Conservation (phyloP, 2,329 filamentous ascomycete species). For the Aspergillus sp. region DNA sequence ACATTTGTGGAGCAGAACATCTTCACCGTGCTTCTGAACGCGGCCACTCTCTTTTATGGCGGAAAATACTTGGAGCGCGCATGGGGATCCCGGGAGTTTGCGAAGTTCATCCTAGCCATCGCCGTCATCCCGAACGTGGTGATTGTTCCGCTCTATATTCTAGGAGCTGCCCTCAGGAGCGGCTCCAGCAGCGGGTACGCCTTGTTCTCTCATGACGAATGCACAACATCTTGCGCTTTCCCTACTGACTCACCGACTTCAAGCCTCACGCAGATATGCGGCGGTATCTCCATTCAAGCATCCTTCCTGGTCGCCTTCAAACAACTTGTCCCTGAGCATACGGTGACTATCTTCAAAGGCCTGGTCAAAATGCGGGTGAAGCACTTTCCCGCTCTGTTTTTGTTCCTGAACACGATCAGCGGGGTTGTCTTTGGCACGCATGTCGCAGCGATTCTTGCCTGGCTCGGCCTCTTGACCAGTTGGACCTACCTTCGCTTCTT, state of each 20-base stretch:
- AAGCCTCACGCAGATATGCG: conserved; percentile 79
- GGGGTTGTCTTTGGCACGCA: conserved; percentile 67
- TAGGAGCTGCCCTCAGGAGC: conserved; percentile 68
- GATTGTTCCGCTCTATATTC: conserved; percentile 70
- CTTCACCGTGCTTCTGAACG: conserved; percentile 77
- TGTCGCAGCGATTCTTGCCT: conserved; percentile 75
- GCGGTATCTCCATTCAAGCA: conserved; percentile 85
- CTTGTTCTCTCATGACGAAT: conserved; percentile 22
- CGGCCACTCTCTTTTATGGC: conserved; percentile 80
- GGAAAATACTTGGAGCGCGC: conserved; percentile 93
- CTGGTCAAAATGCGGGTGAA: conserved; percentile 85
- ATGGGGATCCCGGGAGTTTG: conserved; percentile 90
- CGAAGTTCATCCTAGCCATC: conserved; percentile 80
- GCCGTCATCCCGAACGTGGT: conserved; percentile 78
- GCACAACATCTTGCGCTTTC: conserved; percentile 19
- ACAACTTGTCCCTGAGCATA: conserved; percentile 95
- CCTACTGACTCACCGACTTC: conserved; percentile 32
- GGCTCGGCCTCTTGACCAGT: conserved; percentile 80
- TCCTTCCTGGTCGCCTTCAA: conserved; percentile 96
- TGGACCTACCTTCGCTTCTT: conserved; percentile 98
- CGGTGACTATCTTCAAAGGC: conserved; percentile 88
- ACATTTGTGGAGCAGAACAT: conserved; percentile 92
- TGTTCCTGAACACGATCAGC: conserved; percentile 68
- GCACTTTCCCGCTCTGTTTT: conserved; percentile 75
- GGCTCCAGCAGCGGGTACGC: conserved; percentile 41